phyloP scores from a whole-genome alignment of 1,284 basidiomycete species.

The Trametes hirsuta region DNA sequence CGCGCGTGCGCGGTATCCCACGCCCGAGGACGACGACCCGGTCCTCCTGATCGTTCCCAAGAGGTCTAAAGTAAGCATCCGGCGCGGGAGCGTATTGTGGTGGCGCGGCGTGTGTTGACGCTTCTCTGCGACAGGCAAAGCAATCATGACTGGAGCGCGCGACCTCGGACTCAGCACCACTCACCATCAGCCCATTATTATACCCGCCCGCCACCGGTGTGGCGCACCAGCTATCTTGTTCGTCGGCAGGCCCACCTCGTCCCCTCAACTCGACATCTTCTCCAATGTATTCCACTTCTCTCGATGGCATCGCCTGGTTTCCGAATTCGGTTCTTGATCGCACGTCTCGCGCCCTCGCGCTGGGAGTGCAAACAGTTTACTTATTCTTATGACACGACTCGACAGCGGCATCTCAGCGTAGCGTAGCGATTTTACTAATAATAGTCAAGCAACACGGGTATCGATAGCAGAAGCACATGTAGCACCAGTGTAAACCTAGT shows the following conservation, averaged over 20 bases:
- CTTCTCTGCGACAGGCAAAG: conserved; percentile 17
- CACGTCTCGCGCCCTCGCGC: neutral
- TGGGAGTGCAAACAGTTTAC: neutral
- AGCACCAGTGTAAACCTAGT: conserved; percentile 27
- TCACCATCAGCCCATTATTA: conserved; percentile 2
- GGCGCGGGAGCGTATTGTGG: neutral
- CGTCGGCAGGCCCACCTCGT: conserved; percentile 3
- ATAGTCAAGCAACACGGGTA: conserved; percentile 27
- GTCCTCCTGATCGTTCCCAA: conserved; percentile 27
- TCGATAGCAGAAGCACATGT: conserved; percentile 28
- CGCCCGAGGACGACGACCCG: conserved; percentile 29
- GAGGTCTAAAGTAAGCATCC: conserved; percentile 25
- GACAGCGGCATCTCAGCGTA: conserved; percentile 11
- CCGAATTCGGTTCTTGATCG: neutral
- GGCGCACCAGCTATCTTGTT: neutral
- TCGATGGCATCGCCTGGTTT: neutral
- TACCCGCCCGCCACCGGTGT: conserved; percentile 1
- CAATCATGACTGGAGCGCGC: conserved; percentile 18
- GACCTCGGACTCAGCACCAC: neutral
- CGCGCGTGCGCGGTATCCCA: conserved; percentile 14
- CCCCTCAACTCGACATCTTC: neutral
- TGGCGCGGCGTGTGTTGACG: neutral
- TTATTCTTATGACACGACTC: conserved; percentile 17
- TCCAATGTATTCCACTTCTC: neutral
- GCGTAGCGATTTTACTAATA: conserved; percentile 20